A percentile compares a stretch with the other conserved stretches of the same genome.
Evolutionary conservation across 2,329 filamentous ascomycete genomes (phyloP).

Genomic region (Aureobasidium sp.): DNA sequence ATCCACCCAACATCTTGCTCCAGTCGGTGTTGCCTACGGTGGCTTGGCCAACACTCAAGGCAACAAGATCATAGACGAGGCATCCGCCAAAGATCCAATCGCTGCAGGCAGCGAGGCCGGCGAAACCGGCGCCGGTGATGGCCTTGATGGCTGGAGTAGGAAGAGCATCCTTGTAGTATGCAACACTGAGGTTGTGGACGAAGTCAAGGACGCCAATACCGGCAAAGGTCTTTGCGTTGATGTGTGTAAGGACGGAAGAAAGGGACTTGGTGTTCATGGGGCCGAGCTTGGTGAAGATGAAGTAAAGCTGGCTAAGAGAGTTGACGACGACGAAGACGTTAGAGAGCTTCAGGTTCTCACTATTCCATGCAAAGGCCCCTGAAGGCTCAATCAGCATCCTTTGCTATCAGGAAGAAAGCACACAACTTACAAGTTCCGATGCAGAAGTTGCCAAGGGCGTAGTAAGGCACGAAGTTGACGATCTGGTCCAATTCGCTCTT

Average conservation of each 20-base stretch:
- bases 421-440: conserved; percentile 40
- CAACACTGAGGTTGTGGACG: conserved; percentile 52
- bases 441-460: conserved; percentile 51
- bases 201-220: conserved; percentile 55
- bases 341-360: conserved; percentile 42
- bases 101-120: conserved; percentile 42
- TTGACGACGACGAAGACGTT: conserved; percentile 54
- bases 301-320: conserved; percentile 48
- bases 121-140: conserved; percentile 49
- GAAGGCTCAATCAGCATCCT: background rate
- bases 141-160: conserved; percentile 44
- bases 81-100: conserved; percentile 57
- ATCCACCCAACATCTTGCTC: conserved; percentile 46
- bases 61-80: conserved; percentile 53
- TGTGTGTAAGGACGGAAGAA: conserved; percentile 50
- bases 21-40: conserved; percentile 42
- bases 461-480: conserved; percentile 43
- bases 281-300: conserved; percentile 43
- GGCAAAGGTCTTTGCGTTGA: conserved; percentile 54
- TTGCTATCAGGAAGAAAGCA: too few relatives aligned
- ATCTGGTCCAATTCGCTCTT: conserved; percentile 43
- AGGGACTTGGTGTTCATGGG: conserved; percentile 45
- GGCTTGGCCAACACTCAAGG: conserved; percentile 48
- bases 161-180: conserved; percentile 46
- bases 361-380: too few relatives aligned